Conservation (phyloP, 2,329 filamentous ascomycete species). For the Venturia carpophila region DNA sequence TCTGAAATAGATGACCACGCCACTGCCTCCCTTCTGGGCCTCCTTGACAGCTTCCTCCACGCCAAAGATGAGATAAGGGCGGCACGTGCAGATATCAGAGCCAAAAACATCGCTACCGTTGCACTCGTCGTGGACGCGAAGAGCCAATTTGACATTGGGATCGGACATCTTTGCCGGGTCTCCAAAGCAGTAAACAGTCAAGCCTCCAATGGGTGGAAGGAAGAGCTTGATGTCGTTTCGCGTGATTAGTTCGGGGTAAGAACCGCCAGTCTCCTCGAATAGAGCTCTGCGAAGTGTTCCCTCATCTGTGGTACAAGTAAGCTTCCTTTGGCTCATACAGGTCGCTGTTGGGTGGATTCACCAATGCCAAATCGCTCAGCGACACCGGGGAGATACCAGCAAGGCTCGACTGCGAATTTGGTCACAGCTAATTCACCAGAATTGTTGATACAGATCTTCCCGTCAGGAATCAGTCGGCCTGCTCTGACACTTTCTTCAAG, state of each 20-base stretch:
- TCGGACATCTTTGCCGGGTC: conserved; percentile 92
- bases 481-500: conserved; percentile 78
- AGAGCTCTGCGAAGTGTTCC: conserved; percentile 75
- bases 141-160: conserved; percentile 67
- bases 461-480: conserved; percentile 70
- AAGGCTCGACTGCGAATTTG: conserved; percentile 94
- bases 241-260: conserved; percentile 94
- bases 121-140: conserved; percentile 82
- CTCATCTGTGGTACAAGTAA: conserved; percentile 53
- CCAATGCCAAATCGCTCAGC: conserved; percentile 89
- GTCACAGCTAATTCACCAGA: conserved; percentile 84
- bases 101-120: conserved; percentile 97
- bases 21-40: conserved; percentile 86
- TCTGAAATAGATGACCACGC: conserved; percentile 96
- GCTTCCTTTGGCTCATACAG: background rate
- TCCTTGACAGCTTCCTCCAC: conserved; percentile 97
- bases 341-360: conserved; percentile 27
- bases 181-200: conserved; percentile 96
- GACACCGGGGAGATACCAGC: conserved; percentile 52
- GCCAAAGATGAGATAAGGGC: conserved; percentile 91
- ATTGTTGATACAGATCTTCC: conserved; percentile 83
- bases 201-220: conserved; percentile 85
- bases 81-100: conserved; percentile 94
- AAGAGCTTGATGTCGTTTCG: conserved; percentile 92
- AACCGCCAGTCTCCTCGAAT: conserved; percentile 93